Evolutionary conservation across 2,329 filamentous ascomycete species (phyloP).

Genomic region (Hypoxylon sp.): DNA sequence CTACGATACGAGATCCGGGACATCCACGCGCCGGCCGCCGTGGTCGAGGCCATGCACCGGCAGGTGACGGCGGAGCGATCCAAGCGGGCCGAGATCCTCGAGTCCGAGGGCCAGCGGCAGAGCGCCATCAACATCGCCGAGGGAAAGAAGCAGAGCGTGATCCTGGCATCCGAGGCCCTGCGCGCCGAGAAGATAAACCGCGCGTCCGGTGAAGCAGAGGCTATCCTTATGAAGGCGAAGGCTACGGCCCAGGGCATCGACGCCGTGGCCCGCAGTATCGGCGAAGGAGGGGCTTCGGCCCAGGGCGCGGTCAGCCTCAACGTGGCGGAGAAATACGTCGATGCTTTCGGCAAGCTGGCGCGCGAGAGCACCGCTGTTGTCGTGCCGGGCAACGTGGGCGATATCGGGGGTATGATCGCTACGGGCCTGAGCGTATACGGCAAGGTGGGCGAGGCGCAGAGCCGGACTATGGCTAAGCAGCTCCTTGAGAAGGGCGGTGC

Average conservation of each 20-base stretch:
- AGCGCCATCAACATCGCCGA: conserved; percentile 99
- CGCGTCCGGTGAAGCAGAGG: conserved; percentile 93
- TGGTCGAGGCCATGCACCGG: conserved; percentile 97
- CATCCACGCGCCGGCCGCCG: conserved; percentile 93
- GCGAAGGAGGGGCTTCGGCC: conserved; percentile 79
- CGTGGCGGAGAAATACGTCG: conserved; percentile 98
- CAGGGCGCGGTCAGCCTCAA: conserved; percentile 87
- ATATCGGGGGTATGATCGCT: conserved; percentile 97
- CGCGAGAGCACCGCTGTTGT: conserved; percentile 97
- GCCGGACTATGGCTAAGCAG: conserved; percentile 73
- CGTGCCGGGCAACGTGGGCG: conserved; percentile 95
- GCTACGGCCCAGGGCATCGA: conserved; percentile 93
- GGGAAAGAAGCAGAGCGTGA: conserved; percentile 96
- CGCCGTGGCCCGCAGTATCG: conserved; percentile 83
- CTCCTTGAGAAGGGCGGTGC: conserved; percentile 56
- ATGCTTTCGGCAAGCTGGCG: conserved; percentile 91
- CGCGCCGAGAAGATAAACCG: conserved; percentile 93
- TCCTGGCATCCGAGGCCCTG: conserved; percentile 93
- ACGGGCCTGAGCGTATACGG: conserved; percentile 96
- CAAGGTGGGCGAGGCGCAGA: conserved; percentile 87
- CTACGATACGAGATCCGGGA: conserved; percentile 98
- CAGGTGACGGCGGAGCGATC: conserved; percentile 97
- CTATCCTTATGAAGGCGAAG: conserved; percentile 86
- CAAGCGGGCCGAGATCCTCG: conserved; percentile 97
- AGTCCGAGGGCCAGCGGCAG: conserved; percentile 96